These are phyloP conservation scores for Panellus pusillus DNA, from an alignment of 768 basidiomycete species.

Conservation along the genomic window DNA sequence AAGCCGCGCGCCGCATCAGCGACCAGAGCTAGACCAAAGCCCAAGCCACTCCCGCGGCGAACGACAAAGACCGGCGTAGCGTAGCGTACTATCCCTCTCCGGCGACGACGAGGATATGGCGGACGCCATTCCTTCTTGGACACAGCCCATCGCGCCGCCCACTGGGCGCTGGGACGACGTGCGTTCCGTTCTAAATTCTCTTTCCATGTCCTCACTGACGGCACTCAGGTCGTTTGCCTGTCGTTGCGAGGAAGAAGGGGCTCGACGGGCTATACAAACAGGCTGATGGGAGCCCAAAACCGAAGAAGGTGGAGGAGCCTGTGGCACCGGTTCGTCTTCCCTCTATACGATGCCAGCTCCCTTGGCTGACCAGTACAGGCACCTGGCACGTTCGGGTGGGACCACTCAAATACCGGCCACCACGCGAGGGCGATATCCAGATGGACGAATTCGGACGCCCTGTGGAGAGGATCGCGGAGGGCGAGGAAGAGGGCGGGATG, in stretches of 20 bases:
- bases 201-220: conserved; percentile 10
- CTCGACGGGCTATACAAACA: conserved; percentile 68
- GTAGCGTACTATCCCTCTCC: conserved; percentile 71
- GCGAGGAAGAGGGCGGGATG: conserved; percentile 18
- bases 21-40: conserved; percentile 38
- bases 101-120: conserved; percentile 52
- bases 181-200: conserved; percentile 26
- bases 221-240: conserved; percentile 74
- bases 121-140: conserved; percentile 83
- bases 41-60: conserved; percentile 35
- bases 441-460: conserved; percentile 69
- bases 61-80: conserved; percentile 51
- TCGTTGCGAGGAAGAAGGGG: conserved; percentile 81
- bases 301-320: conserved; percentile 39
- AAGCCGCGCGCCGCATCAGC: conserved; percentile 42
- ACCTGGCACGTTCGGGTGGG: conserved; percentile 81
- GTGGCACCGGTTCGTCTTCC: conserved; percentile 57
- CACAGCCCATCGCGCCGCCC: conserved; percentile 58
- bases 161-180: conserved; percentile 87
- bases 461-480: conserved; percentile 18
- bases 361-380: conserved; percentile 43
- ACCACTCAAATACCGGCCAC: conserved; percentile 64
- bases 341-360: neutral
- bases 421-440: conserved; percentile 47
- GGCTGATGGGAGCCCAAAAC: conserved; percentile 66